A percentile compares a stretch with the other conserved stretches of the same genome.
Evolutionary conservation across 1,284 basidiomycete genomes (phyloP).

Genomic region (Xanthoconium separans): DNA sequence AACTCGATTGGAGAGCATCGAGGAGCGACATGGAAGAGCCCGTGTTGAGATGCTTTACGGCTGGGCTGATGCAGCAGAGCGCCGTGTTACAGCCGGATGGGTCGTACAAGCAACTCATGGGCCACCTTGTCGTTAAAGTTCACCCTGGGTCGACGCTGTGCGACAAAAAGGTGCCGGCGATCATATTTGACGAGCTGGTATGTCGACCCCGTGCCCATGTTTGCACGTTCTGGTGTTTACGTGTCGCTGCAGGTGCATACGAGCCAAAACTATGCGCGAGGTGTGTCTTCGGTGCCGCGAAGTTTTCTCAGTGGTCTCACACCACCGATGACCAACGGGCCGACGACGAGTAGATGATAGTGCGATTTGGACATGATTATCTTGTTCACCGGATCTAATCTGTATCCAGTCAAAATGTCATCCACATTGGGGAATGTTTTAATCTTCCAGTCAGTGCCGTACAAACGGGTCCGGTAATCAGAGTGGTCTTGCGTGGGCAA

Average conservation of each 20-base stretch:
- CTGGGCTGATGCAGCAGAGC: conserved; percentile 79
- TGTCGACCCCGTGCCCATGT: conserved; percentile 29
- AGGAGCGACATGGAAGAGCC: conserved; percentile 57
- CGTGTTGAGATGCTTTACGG: conserved; percentile 65
- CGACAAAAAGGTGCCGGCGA: conserved; percentile 78
- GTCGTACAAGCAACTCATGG: conserved; percentile 81
- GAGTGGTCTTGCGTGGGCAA: no score
- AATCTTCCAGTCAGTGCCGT: no score
- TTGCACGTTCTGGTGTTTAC: background rate
- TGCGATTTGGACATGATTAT: background rate
- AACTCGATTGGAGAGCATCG: conserved; percentile 61
- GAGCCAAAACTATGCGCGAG: conserved; percentile 82
- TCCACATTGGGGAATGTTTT: background rate
- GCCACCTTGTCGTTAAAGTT: conserved; percentile 82
- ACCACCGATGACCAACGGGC: conserved; percentile 16
- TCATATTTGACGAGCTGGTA: conserved; percentile 91
- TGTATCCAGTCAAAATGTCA: background rate
- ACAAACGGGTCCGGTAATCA: no score
- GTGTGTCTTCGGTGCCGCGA: conserved; percentile 78
- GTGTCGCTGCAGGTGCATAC: conserved; percentile 61
- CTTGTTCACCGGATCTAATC: conserved; percentile 11
- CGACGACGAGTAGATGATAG: conserved; percentile 15
- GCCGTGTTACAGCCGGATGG: conserved; percentile 84
- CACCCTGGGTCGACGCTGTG: conserved; percentile 82
- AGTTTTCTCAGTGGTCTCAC: conserved; percentile 23